These are phyloP conservation scores for Candida ficus DNA, from an alignment of 805 yeast genomes.

Conservation along the genomic window DNA sequence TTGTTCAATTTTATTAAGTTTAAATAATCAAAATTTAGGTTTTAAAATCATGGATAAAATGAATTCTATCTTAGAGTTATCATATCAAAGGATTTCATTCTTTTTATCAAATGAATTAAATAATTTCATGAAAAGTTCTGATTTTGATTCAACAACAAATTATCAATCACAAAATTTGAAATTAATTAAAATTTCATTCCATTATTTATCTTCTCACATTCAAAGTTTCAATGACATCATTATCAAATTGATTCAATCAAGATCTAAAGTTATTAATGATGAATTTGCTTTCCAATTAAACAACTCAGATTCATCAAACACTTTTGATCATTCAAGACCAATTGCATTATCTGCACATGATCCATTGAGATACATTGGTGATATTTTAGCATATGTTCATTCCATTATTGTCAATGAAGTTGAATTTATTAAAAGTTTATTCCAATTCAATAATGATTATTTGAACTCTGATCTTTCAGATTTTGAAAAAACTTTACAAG, in stretches of 20 bases:
- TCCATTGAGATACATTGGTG: constrained; percentile 79
- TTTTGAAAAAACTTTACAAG: constrained; percentile 27
- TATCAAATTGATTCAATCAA: constrained; percentile 56
- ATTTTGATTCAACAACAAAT: constrained; percentile 13
- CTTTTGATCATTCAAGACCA: constrained; percentile 33
- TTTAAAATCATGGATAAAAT: constrained; percentile 56
- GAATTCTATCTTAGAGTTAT: constrained; percentile 44
- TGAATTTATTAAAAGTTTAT: constrained; percentile 64
- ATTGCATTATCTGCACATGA: constrained; percentile 69
- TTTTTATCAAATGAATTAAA: constrained; percentile 31
- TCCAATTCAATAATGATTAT: constrained; percentile 35
- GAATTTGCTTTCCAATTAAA: constrained; percentile 62
- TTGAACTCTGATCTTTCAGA: constrained; percentile 22
- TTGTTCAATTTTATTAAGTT: constrained; percentile 65
- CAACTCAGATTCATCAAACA: constrained; percentile 17
- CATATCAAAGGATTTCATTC: constrained; percentile 49
- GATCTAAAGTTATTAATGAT: constrained; percentile 57
- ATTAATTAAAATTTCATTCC: constrained; percentile 29
- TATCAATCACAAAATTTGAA: constrained; percentile 10
- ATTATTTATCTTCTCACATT: constrained; percentile 35
- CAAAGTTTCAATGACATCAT: constrained; percentile 56
- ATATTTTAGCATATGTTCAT: constrained; percentile 83
- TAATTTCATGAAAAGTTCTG: constrained; percentile 9
- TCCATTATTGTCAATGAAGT: constrained; percentile 81
- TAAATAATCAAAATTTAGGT: constrained; percentile 65